Conservation (phyloP, 345 rosid genomes). For the Dimocarpus longan region DNA sequence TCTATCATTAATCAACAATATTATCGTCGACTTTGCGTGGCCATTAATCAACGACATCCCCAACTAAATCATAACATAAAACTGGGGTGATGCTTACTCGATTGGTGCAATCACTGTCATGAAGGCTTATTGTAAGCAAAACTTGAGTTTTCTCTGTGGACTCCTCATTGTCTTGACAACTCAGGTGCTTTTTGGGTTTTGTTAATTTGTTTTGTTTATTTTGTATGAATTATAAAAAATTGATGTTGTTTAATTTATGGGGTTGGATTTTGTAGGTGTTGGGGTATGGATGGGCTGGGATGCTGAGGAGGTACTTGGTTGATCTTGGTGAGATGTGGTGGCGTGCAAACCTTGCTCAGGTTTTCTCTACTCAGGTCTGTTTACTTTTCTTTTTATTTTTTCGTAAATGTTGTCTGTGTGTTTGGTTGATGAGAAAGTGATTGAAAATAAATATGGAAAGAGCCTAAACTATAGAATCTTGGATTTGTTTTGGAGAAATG, state of each 20-base stretch:
- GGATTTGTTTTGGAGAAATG: conserved; percentile 19
- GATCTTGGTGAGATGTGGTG: conserved; percentile 99
- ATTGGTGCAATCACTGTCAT: conserved; percentile 96
- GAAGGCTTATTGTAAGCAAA: conserved; percentile 94
- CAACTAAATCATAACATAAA: too few relatives aligned
- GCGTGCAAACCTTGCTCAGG: conserved; percentile 99
- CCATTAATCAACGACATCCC: too few relatives aligned
- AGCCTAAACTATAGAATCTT: conserved; percentile 14
- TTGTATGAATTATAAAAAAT: not conserved
- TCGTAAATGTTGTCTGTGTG: not conserved
- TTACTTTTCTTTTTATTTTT: not conserved
- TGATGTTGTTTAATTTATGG: not conserved
- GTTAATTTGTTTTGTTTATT: not conserved
- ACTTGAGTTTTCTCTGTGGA: conserved; percentile 68
- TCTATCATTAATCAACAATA: too few relatives aligned
- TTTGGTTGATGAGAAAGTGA: conserved; percentile 33
- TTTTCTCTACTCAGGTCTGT: conserved; percentile 84
- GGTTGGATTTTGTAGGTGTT: conserved; percentile 47
- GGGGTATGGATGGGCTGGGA: conserved; percentile 99
- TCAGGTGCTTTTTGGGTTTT: conserved; percentile 47
- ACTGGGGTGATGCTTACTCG: conserved; percentile 95
- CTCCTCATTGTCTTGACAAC: conserved; percentile 85
- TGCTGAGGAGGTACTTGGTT: conserved; percentile 90
- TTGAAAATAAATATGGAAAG: not conserved
- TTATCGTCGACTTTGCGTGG: too few relatives aligned